Evolutionary conservation across 2,329 filamentous ascomycete species (phyloP).

Genomic region (Sclerotinia spermophila): DNA sequence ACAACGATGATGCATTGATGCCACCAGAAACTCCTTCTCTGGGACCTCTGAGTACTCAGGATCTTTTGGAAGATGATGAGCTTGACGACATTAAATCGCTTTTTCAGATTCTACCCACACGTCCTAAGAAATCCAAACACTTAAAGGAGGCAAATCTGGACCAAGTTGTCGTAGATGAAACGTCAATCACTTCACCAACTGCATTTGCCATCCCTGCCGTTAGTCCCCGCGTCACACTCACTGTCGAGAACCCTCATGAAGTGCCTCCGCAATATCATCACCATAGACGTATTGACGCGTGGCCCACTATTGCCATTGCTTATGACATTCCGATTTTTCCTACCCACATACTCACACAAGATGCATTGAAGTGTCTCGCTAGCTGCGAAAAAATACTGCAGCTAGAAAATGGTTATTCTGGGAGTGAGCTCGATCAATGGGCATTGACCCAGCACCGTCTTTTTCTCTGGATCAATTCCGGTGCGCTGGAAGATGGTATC

Average conservation of each 20-base stretch:
- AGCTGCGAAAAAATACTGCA: not conserved
- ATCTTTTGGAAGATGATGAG: too few relatives aligned
- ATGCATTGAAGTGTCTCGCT: too few relatives aligned
- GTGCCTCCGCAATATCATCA: not conserved
- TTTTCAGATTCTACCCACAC: not conserved
- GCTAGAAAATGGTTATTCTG: not conserved
- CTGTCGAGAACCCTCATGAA: not conserved
- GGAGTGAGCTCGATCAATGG: not conserved
- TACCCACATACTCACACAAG: not conserved
- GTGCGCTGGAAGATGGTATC: not conserved
- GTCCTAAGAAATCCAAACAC: not conserved
- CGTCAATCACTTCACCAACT: too few relatives aligned
- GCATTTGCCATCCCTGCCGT: too few relatives aligned
- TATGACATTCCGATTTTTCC: not conserved
- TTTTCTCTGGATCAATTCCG: not conserved
- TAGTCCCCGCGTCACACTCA: too few relatives aligned
- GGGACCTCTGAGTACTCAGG: too few relatives aligned
- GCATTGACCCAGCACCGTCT: not conserved
- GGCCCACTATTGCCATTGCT: not conserved
- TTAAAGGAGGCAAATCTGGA: too few relatives aligned
- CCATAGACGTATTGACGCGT: not conserved
- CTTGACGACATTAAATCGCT: not conserved
- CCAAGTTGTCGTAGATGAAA: not conserved
- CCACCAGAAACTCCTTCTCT: fast-evolving
- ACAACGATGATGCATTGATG: not conserved